Conservation (phyloP, 108 stramenopile species). For the Seminavis robusta region DNA sequence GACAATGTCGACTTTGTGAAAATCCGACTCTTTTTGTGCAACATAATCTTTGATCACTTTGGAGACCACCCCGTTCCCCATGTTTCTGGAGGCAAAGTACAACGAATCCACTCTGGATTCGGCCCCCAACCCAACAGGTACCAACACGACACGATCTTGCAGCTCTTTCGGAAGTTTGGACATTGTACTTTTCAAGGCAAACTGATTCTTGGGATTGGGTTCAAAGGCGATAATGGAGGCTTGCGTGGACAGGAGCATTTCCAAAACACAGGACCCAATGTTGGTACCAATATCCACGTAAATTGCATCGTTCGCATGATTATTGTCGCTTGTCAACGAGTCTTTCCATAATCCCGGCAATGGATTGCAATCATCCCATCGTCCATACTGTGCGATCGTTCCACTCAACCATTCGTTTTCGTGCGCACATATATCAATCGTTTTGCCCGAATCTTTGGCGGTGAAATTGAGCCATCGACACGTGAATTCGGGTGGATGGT, state of each 20-base stretch:
- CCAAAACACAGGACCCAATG: constrained; percentile 31
- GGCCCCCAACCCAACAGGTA: neutral
- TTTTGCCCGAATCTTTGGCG: too few species aligned
- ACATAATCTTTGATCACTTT: neutral
- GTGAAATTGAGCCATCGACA: too few species aligned
- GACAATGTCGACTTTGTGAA: neutral
- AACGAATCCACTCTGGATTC: neutral
- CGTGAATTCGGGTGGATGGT: too few species aligned
- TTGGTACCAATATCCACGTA: constrained; percentile 36
- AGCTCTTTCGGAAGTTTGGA: neutral
- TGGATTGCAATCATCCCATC: neutral
- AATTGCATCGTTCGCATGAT: too few species aligned
- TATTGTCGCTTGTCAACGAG: too few species aligned
- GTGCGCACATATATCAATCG: too few species aligned
- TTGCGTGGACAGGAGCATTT: constrained; percentile 26
- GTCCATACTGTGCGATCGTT: neutral
- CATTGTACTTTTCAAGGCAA: neutral
- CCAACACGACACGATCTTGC: neutral
- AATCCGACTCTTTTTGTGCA: neutral
- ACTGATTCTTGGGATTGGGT: constrained; percentile 26
- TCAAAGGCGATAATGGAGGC: constrained; percentile 35
- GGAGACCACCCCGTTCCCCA: neutral
- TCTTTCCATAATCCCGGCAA: neutral
- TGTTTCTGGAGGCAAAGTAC: neutral
- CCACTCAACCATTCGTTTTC: too few species aligned